Percentiles rank a stretch among this genome's conserved stretches.
Evolutionary conservation across 768 basidiomycete genomes (phyloP).

Genomic region (Pulveroboletus sp.): DNA sequence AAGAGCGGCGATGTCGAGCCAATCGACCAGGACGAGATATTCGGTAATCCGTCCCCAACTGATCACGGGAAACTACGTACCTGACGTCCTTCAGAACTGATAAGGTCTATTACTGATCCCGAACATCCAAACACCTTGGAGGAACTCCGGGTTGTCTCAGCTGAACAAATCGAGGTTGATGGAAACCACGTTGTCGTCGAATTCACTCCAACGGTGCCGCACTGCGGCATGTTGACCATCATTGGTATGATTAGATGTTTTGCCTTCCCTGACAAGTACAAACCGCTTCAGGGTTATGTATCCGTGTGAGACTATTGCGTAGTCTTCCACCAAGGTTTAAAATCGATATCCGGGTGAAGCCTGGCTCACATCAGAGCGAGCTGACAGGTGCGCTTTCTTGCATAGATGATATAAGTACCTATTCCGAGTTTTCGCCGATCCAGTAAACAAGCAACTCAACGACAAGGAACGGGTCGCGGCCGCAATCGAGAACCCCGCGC

Average conservation of each 20-base stretch:
- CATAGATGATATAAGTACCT: neutral
- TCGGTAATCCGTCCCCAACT: constrained; percentile 48
- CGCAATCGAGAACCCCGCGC: constrained; percentile 85
- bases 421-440: neutral
- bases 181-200: constrained; percentile 77
- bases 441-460: constrained; percentile 98
- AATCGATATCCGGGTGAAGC: constrained; percentile 88
- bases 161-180: constrained; percentile 68
- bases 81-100: constrained; percentile 58
- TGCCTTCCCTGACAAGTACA: neutral
- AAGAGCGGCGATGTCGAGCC: constrained; percentile 46
- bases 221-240: constrained; percentile 95
- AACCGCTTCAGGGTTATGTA: constrained; percentile 65
- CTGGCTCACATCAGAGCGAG: constrained; percentile 96
- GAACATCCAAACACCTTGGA: constrained; percentile 94
- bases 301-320: constrained; percentile 85
- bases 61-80: neutral
- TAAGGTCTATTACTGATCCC: constrained; percentile 89
- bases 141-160: constrained; percentile 91
- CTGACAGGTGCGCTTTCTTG: constrained; percentile 57
- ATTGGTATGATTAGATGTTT: constrained; percentile 56
- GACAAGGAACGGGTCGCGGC: constrained; percentile 99
- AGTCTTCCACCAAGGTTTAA: constrained; percentile 92
- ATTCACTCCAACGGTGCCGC: constrained; percentile 96
- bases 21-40: constrained; percentile 92